These are phyloP conservation scores for Rhododendron molle DNA, from an alignment of 148 eudicot genomes.

Conservation along the genomic window DNA sequence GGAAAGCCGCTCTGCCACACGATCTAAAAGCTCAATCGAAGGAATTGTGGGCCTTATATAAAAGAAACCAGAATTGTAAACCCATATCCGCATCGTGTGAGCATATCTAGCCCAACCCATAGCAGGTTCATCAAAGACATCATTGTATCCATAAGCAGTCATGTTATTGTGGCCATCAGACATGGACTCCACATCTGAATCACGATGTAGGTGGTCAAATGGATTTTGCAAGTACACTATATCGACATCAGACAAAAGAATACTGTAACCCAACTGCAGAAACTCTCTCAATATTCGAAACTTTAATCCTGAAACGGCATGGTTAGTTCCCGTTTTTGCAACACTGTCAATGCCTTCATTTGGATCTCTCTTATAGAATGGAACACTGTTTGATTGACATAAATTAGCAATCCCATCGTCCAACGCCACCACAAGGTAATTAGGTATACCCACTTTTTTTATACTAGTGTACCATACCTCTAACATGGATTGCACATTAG, in stretches of 20 bases:
- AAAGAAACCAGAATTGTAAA: constrained; percentile 88
- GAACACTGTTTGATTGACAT: constrained; percentile 64
- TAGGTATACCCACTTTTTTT: constrained; percentile 65
- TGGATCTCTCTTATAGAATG: constrained; percentile 80
- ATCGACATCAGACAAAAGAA: constrained; percentile 90
- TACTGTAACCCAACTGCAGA: constrained; percentile 47
- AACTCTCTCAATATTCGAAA: constrained; percentile 38
- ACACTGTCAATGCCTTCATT: constrained; percentile 57
- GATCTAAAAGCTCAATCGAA: constrained; percentile 84
- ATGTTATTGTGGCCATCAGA: constrained; percentile 80
- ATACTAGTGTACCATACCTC: constrained; percentile 66
- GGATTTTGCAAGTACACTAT: constrained; percentile 91
- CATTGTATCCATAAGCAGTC: constrained; percentile 88
- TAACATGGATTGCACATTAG: constrained; percentile 75
- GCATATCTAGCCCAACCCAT: constrained; percentile 99
- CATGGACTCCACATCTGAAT: constrained; percentile 96
- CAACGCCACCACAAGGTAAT: constrained; percentile 82
- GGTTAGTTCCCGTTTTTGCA: constrained; percentile 65
- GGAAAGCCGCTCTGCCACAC: constrained; percentile 74
- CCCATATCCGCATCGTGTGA: constrained; percentile 97
- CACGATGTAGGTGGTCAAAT: constrained; percentile 72
- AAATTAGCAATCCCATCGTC: constrained; percentile 61
- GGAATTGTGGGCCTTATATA: constrained; percentile 89
- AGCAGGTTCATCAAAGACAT: constrained; percentile 83
- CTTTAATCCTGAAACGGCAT: constrained; percentile 83